Evolutionary conservation across 2,329 filamentous ascomycete species (phyloP).

Genomic region (Trichoderma oligosporum): DNA sequence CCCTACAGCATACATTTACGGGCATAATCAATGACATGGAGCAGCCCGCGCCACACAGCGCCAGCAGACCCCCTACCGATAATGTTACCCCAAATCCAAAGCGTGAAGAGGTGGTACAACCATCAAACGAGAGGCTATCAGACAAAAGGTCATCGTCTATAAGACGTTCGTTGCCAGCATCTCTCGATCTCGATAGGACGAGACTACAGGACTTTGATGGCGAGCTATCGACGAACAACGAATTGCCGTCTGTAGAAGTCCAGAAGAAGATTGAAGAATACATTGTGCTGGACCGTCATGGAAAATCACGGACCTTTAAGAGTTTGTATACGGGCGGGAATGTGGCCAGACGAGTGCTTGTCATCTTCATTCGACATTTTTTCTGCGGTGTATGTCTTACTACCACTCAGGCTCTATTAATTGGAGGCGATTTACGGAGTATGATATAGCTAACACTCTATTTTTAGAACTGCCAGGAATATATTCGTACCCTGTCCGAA

Average conservation of each 20-base stretch:
- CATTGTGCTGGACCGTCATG: constrained; percentile 58
- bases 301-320: constrained; percentile 58
- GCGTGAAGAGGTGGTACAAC: background rate
- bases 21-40: constrained; percentile 9
- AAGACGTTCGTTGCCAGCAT: constrained; percentile 23
- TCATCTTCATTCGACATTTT: constrained; percentile 76
- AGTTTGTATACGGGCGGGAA: constrained; percentile 57
- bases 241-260: constrained; percentile 48
- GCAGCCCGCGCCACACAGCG: background rate
- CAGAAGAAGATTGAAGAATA: constrained; percentile 52
- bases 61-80: background rate
- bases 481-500: constrained; percentile 59
- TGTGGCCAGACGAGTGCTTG: constrained; percentile 54
- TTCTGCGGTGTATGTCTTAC: constrained; percentile 66
- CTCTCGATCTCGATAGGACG: constrained; percentile 37
- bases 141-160: background rate
- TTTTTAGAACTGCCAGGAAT: constrained; percentile 69
- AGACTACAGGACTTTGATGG: constrained; percentile 53
- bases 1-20: constrained; percentile 12
- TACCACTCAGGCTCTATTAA: background rate
- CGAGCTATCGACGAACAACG: constrained; percentile 52
- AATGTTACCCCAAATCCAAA: background rate
- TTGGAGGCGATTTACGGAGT: background rate
- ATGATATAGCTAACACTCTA: constrained; percentile 15
- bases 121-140: background rate